Base-by-base conservation (phyloP, 2,329 filamentous ascomycete species). In the Sarocladiaceae sp. region DNA sequence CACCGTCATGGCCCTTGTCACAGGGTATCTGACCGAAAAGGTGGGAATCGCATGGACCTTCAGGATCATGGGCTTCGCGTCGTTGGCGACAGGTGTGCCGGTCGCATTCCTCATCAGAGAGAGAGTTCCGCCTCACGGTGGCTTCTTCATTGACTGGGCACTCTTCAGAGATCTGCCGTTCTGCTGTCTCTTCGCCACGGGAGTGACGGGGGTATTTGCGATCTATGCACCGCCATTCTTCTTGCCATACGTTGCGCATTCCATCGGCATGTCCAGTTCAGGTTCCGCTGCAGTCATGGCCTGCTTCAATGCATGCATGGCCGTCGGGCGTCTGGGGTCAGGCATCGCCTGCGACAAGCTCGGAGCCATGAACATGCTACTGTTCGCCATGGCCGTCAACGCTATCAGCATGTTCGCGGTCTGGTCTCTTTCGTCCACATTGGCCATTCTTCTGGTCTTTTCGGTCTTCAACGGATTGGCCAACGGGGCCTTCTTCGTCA, bases 151-250 rank as follows among this genome's bases (percentile, higher is more conserved):
- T 9, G 71, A 76, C 46, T 72, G 68, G 71, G 59, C 59, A 12
- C 59, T 78, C 2, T 74, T 79, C 55, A 64, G 63, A 11, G 63
- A 76, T 48, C 43, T 67, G n/a, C 62, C 62, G 2, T 80, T 80
- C 55, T 47, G 62, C n/a, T 55, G 68, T 11, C 57, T 80, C 32
- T 77, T 78, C 51, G 48, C 72, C 4, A 66, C 68, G 3, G 73
- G 75, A 3, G 69, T 66, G 2, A 63, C 80, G 13, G 75, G 65
- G 2, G 77, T 72, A 1, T 81, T 81, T 50, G 69, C 76, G 0
- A 65, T 80, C 13, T 70, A 78, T 47, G 75, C 80, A 0, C 76
- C 76, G 0, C 72, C 76, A 0, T 80, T 78, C 61, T 80, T 80
- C 54, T 59, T 80, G 3, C 76, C 76, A 0, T 60, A 78, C 1